Base-by-base conservation (phyloP, 1,139 yeast genomes). In the Nakaseomyces bracarensis region DNA sequence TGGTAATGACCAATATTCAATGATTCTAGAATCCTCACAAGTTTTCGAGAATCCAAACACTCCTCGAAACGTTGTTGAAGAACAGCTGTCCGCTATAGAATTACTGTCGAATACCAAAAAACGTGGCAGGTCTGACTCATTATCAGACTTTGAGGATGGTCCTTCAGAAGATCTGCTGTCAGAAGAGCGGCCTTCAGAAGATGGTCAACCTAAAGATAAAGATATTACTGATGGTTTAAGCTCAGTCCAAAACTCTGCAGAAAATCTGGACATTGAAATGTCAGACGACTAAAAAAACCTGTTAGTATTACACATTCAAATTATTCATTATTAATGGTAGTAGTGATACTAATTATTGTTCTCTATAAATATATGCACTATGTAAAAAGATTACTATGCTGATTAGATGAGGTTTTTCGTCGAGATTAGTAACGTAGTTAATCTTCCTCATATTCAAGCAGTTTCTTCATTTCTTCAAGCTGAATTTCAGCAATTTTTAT, bases 401-500 rank as follows among this genome's bases (percentile, higher is more conserved):
- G 25, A 7, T 22, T 7, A 22, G 7, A 22, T 7, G 10, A 22
- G 25, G 10, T 7, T 7, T 7, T 30, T 18, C 36, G 36, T 33
- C 21, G 38, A 9, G 10, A 23, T 8, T 13, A 6, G 13, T 26
- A 23, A 16, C 22, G 30, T 36, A 11, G 38, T 23, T 23, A 21
- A 28, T 39, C 28, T 15, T 46, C 39, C 14, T 37, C 40, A 31
- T 44, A 33, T 3, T 46, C 43, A 15, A 58, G 36, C 20, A 44
- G 40, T 9, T 43, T 46, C 45, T 66, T 67, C 51, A 71, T 52
- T 36, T 67, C 64, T 20, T 68, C 67, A 41, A 79, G 57, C 49
- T 76, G 72, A 46, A 66, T 43, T 54, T 77, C 80, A 0, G 83
- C 75, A 41, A 79, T 57, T 42, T 66, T 64, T 3, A 79, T 67